phyloP scores from a whole-genome alignment of 345 rosid species.

The Gossypium rotundifolium region DNA sequence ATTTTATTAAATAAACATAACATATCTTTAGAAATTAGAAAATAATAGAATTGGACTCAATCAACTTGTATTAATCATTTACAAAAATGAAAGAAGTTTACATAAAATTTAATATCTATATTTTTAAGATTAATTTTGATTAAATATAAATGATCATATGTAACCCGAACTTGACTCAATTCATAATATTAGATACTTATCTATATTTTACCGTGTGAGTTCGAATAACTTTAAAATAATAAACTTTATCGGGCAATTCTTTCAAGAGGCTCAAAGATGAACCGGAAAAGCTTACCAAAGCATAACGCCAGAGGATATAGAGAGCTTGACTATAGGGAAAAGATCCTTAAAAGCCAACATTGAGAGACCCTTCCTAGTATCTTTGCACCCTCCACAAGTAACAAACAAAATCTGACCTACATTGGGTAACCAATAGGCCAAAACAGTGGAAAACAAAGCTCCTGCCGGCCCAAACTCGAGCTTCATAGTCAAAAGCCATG shows the following conservation, averaged over 20 bases:
- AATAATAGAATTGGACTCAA: too few relatives aligned
- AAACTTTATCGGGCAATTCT: neutral
- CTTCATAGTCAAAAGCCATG: constrained; percentile 58
- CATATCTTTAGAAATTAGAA: too few relatives aligned
- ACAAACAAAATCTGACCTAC: constrained; percentile 55
- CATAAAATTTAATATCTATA: too few relatives aligned
- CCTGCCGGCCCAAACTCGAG: constrained; percentile 51
- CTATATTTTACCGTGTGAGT: neutral
- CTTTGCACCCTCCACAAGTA: constrained; percentile 54
- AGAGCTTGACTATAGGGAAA: constrained; percentile 57
- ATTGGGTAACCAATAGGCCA: constrained; percentile 77
- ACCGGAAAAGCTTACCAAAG: constrained; percentile 41
- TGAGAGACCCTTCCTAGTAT: constrained; percentile 70
- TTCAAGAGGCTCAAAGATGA: neutral
- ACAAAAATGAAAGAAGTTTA: too few relatives aligned
- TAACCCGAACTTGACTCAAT: too few relatives aligned
- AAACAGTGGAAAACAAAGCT: constrained; percentile 51
- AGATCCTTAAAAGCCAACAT: constrained; percentile 57
- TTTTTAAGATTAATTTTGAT: too few relatives aligned
- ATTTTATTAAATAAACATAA: too few relatives aligned
- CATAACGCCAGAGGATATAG: constrained; percentile 74
- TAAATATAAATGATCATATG: too few relatives aligned
- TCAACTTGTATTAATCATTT: too few relatives aligned
- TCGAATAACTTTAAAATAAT: neutral
- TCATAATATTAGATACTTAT: neutral